Base-by-base conservation (phyloP, 306 rosid species). In the Sesbania bispinosa region DNA sequence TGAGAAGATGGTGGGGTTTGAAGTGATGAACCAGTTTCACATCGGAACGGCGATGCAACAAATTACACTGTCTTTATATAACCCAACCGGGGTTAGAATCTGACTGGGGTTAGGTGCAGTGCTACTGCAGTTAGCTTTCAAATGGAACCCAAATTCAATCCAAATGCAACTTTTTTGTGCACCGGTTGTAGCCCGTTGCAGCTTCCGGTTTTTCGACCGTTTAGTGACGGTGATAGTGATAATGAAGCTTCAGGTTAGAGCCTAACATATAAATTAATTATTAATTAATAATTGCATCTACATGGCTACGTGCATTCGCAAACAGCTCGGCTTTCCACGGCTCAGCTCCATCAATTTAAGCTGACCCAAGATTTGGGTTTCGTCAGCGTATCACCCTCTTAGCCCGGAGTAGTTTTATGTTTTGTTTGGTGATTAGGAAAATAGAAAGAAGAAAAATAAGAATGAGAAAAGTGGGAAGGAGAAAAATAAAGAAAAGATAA, bases 71-170 rank as follows among this genome's bases (percentile, higher is more conserved):
- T 45, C 78, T 77, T 79, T 90, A 88, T 86, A 90, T 88, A 87
- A 86, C 76, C 88, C 82, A 76, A 81, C 62, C 27, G 62, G 83
- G 82, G 95, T 90, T 88, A 85, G 39, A 78, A 81, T 78, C 77
- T 90, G 78, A 90, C 97, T 68, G 42, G 90, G 95, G 97, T 90
- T 88, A 83, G 86, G 82, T 77, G 60, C n/a, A 62, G 46, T 78
- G 64, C 63, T 73, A 79, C 79, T 79, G 63, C 71, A 79, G 81
- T 81, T 73, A 52, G 79, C n/a, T n/a, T n/a, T 63, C 76, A 85
- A 86, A 90, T 88, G 86, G 82, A 77, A 79, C 63, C 74, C 55
- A 88, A 90, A 86, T 88, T 80, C 83, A 76, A 75, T 13, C 71
- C 84, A 90, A 90, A 90, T 89, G 92, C 78, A 86, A 59, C 6